Evolutionary conservation across 192 early-diverging fungal species (phyloP), one percentile per base, ranked within the genome.

Genomic region (Backusella australiensis): DNA sequence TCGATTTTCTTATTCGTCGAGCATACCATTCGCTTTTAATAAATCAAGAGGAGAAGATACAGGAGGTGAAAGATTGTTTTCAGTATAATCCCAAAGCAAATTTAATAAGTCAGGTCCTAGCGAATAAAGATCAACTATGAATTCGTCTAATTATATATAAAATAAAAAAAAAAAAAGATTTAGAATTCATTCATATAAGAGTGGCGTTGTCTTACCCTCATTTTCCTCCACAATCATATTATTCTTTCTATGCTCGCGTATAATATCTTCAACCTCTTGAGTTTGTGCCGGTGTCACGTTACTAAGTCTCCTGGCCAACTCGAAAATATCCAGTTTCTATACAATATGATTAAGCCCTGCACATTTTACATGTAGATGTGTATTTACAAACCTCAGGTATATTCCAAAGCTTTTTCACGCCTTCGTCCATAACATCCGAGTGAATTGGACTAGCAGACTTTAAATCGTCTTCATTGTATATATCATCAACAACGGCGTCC

Each of bases 91-190:
- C 77, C 77, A 79, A 32, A 79, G 44, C 12, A 21, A 35, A 8
- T 53, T 59, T 23, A 79, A 38, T 34, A 79, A 44, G 17, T 69
- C 46, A 19, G 77, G 67, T 8, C 77, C 77, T 7, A 79, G 35
- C n/a, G 77, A 79, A 73, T 79, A 79, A 34, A 79, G 68, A 26
- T 79, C 77, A 9, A 79, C 44, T 9, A 79, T 46, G 9, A 79
- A 46, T 63, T 79, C 77, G 12, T 68, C 77, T 79, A 56, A 41
- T 44, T 12, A 44, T 44, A 44, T 49, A 59, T n/a, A 2, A 26
- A 34, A 15, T 19, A 26, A 29, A 29, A 29, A 17, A 63, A 36
- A 59, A 2, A 42, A 5, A 32, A 23, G 1, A n/a, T 4, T 67
- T n/a, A 46, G 44, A 26, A 17, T 71, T 5, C 6, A 12, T 73